Evolutionary conservation across 176 grass and related monocot genomes (phyloP).

Genomic region (Neostapfia colusana): DNA sequence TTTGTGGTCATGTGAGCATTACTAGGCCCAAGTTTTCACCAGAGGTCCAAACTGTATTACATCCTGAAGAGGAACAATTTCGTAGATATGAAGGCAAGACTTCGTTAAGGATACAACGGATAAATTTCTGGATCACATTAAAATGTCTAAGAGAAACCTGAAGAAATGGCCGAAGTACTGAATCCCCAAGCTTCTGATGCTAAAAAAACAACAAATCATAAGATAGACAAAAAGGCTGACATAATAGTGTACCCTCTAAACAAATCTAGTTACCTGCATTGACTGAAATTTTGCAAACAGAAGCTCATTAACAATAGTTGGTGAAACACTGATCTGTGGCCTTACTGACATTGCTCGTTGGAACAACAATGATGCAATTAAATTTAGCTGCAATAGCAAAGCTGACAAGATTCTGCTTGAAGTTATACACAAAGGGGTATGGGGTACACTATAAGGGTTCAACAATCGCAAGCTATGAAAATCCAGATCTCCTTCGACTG

Average conservation of each 20-base stretch:
- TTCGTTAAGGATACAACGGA: slow-evolving; percentile 7
- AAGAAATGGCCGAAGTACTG: slow-evolving; percentile 83
- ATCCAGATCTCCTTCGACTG: slow-evolving; percentile 75
- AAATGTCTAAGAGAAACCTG: slow-evolving; percentile 55
- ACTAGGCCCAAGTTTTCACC: slow-evolving; percentile 82
- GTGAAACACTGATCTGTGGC: slow-evolving; percentile 49
- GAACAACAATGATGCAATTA: slow-evolving; percentile 97
- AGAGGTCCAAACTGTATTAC: slow-evolving; percentile 95
- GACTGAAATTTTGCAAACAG: slow-evolving; percentile 90
- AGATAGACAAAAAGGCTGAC: slow-evolving; percentile 37
- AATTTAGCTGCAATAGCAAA: slow-evolving; percentile 68
- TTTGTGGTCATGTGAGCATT: slow-evolving; percentile 67
- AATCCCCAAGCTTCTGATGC: slow-evolving; percentile 75
- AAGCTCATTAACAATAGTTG: slow-evolving; percentile 91
- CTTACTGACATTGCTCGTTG: slow-evolving; percentile 96
- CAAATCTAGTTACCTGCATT: slow-evolving; percentile 63
- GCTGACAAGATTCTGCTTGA: slow-evolving; percentile 14
- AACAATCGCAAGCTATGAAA: slow-evolving; percentile 59
- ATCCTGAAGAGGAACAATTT: slow-evolving; percentile 54
- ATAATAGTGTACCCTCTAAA: slow-evolving; percentile 16
- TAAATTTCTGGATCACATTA: slow-evolving; percentile 12
- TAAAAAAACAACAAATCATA: slow-evolving; percentile 30
- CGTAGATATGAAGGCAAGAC: slow-evolving; percentile 8
- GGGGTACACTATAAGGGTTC: slow-evolving; percentile 64
- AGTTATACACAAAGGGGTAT: slow-evolving; percentile 5